Evolutionary conservation across 345 rosid species (phyloP).

Genomic region (Acer campestre): DNA sequence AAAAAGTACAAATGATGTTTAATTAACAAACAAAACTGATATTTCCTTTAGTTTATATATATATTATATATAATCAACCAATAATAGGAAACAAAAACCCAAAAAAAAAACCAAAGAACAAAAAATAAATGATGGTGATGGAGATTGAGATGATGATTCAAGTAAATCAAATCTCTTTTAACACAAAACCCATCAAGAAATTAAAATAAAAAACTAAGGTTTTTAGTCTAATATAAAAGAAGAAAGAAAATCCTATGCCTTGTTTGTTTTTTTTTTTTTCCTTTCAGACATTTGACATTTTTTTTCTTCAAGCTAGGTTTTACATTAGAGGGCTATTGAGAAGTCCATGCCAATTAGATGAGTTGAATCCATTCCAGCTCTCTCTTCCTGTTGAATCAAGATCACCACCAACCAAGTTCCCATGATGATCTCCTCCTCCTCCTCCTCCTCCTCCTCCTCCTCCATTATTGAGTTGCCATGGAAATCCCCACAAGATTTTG

Average conservation of each 20-base stretch:
- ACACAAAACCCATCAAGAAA: constrained; percentile 19
- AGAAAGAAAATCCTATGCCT: constrained; percentile 18
- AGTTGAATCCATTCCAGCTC: constrained; percentile 52
- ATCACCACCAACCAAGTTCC: constrained; percentile 23
- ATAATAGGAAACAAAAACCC: constrained; percentile 7
- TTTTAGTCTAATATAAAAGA: constrained; percentile 20
- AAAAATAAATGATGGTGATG: neutral
- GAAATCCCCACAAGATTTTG: constrained; percentile 61
- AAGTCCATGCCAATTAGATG: constrained; percentile 55
- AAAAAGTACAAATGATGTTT: constrained; percentile 20
- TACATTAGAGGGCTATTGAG: constrained; percentile 58
- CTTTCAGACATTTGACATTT: neutral
- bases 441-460: neutral
- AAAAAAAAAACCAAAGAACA: neutral
- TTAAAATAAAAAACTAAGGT: constrained; percentile 19
- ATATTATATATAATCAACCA: constrained; percentile 25
- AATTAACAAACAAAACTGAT: neutral
- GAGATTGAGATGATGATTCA: constrained; percentile 17
- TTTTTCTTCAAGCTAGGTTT: neutral
- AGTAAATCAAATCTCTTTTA: constrained; percentile 22
- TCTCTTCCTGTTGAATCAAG: constrained; percentile 45
- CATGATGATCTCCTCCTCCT: constrained; percentile 32
- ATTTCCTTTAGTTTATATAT: neutral
- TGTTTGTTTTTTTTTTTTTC: neutral
- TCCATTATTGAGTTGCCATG: constrained; percentile 51